Conservation (phyloP, 2,329 filamentous ascomycete genomes). For the Curvularia verruculosa region DNA sequence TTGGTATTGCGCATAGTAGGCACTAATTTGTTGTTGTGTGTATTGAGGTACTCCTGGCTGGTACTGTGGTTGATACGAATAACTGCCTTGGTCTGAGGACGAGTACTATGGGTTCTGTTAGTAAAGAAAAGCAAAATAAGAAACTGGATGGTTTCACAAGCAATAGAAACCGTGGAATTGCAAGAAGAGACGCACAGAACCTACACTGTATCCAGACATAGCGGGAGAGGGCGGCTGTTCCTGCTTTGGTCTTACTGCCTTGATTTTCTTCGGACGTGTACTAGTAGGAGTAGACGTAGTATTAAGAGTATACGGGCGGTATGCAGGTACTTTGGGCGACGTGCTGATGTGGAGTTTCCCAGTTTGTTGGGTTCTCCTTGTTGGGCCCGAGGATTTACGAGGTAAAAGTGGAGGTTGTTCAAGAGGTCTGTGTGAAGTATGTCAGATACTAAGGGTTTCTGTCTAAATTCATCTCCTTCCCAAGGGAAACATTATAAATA, state of each 20-base stretch:
- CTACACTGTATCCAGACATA: slow-evolving; percentile 37
- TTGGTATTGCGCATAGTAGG: slow-evolving; percentile 40
- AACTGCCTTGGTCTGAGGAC: slow-evolving; percentile 26
- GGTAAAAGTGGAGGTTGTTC: slow-evolving; percentile 11
- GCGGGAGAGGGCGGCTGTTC: slow-evolving; percentile 26
- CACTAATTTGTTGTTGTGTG: slow-evolving; percentile 40
- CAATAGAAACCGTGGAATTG: neutral
- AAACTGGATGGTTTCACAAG: neutral
- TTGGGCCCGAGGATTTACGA: slow-evolving; percentile 1
- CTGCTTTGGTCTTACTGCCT: slow-evolving; percentile 23
- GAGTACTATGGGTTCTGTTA: slow-evolving; percentile 24
- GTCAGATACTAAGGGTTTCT: slow-evolving; percentile 4
- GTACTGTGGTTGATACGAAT: slow-evolving; percentile 25
- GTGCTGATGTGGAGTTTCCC: slow-evolving; percentile 20
- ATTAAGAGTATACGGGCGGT: slow-evolving; percentile 18
- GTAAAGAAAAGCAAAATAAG: neutral
- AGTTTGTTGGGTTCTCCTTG: slow-evolving; percentile 11
- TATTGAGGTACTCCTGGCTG: slow-evolving; percentile 34
- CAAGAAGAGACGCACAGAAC: neutral
- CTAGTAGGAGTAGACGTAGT: slow-evolving; percentile 9
- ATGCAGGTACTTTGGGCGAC: slow-evolving; percentile 19
- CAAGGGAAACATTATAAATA: slow-evolving; percentile 6
- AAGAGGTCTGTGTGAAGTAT: slow-evolving; percentile 13
- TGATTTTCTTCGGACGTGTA: slow-evolving; percentile 12
- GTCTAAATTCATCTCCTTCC: neutral